phyloP scores from a whole-genome alignment of 768 basidiomycete genomes.

The Kwoniella dejecticola region DNA sequence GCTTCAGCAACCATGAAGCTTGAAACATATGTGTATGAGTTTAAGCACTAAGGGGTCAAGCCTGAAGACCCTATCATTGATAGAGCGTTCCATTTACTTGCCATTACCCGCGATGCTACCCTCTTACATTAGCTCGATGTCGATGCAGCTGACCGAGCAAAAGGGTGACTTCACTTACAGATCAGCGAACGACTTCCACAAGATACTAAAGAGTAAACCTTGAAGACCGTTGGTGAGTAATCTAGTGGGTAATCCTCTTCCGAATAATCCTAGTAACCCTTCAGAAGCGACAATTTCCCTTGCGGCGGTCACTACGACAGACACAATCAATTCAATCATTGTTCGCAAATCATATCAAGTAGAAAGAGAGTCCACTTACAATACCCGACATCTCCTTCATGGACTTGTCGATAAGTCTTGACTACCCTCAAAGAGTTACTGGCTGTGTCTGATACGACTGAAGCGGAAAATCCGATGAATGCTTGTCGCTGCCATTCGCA shows the following conservation, averaged over 20 bases:
- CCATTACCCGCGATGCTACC: constrained; percentile 9
- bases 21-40: too few species aligned
- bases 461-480: constrained; percentile 86
- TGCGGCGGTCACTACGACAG: constrained; percentile 64
- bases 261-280: constrained; percentile 77
- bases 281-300: constrained; percentile 73
- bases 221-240: constrained; percentile 89
- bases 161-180: constrained; percentile 65
- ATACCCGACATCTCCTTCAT: constrained; percentile 78
- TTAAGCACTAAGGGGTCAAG: too few species aligned
- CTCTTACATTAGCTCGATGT: background rate
- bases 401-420: constrained; percentile 94
- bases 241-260: constrained; percentile 84
- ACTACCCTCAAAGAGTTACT: constrained; percentile 88
- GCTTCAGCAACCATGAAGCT: too few species aligned
- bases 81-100: too few species aligned
- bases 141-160: background rate
- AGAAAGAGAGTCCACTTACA: constrained; percentile 45
- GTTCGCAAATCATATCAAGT: background rate
- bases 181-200: constrained; percentile 90
- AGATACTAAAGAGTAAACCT: constrained; percentile 82
- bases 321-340: background rate
- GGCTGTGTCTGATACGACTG: constrained; percentile 77
- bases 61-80: too few species aligned
- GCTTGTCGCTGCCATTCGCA: constrained; percentile 69